phyloP scores from a whole-genome alignment of 2,329 filamentous ascomycete genomes.

The Didymella glomerata region DNA sequence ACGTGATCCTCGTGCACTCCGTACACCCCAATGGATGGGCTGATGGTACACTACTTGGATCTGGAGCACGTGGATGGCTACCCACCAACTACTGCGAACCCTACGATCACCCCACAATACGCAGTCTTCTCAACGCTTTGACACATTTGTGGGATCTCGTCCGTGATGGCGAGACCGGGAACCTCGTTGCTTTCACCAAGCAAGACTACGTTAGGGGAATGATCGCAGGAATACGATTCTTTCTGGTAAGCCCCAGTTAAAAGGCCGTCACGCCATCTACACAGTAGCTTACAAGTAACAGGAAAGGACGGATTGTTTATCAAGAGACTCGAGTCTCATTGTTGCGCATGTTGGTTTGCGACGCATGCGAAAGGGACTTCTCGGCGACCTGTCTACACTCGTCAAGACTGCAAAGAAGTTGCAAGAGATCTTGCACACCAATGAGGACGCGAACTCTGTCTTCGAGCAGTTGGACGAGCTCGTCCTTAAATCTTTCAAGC shows the following conservation, averaged over 20 bases:
- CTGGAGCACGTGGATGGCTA: slow-evolving; percentile 90
- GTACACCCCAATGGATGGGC: slow-evolving; percentile 99
- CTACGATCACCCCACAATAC: slow-evolving; percentile 89
- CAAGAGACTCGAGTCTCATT: slow-evolving; percentile 78
- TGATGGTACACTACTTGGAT: slow-evolving; percentile 87
- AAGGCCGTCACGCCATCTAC: background rate
- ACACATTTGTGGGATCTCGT: slow-evolving; percentile 93
- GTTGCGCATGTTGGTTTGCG: slow-evolving; percentile 78
- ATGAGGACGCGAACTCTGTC: slow-evolving; percentile 55
- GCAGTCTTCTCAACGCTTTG: slow-evolving; percentile 82
- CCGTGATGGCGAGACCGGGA: slow-evolving; percentile 77
- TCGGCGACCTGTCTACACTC: slow-evolving; percentile 87
- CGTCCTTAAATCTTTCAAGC: slow-evolving; percentile 91
- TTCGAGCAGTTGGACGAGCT: slow-evolving; percentile 89
- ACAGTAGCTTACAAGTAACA: slow-evolving; percentile 51
- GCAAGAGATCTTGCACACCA: slow-evolving; percentile 71
- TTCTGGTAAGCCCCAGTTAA: slow-evolving; percentile 71
- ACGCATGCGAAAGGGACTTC: slow-evolving; percentile 81
- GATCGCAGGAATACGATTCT: slow-evolving; percentile 88
- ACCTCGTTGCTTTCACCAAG: slow-evolving; percentile 81
- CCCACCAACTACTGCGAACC: slow-evolving; percentile 98
- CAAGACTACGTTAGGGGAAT: slow-evolving; percentile 95
- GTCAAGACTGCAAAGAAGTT: slow-evolving; percentile 89
- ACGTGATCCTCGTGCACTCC: slow-evolving; percentile 92
- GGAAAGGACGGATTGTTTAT: slow-evolving; percentile 90